Percentiles rank a stretch among this genome's conserved stretches.
These are phyloP conservation scores for Oryza meridionalis DNA, from an alignment of 176 grass and related monocot species.

Conservation along the genomic window DNA sequence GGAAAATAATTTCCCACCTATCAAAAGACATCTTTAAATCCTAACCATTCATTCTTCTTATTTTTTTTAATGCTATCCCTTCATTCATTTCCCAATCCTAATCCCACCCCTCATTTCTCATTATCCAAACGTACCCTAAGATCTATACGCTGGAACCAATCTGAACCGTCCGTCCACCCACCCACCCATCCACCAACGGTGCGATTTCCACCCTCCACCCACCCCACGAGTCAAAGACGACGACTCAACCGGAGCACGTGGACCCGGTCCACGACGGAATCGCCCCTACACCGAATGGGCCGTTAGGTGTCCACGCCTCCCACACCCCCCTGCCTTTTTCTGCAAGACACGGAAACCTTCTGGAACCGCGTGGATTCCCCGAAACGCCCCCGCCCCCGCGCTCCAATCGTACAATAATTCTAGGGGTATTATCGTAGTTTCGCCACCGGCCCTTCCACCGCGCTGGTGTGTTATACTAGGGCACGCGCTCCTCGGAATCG, in stretches of 20 bases:
- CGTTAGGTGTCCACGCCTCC: conserved; percentile 31
- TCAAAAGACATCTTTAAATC: too few species aligned
- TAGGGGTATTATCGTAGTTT: not conserved
- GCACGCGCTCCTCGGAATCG: conserved; percentile 15
- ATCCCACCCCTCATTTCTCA: too few species aligned
- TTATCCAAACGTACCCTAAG: too few species aligned
- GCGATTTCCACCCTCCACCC: not conserved
- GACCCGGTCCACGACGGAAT: conserved; percentile 3
- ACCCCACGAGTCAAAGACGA: not conserved
- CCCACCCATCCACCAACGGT: not conserved
- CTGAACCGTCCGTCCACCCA: not conserved
- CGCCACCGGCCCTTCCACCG: not conserved
- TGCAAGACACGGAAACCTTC: conserved; percentile 55
- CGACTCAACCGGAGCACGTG: too few species aligned
- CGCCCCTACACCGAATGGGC: conserved; percentile 3
- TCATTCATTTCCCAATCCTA: too few species aligned
- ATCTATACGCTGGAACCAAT: not conserved
- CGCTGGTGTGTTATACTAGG: conserved; percentile 15
- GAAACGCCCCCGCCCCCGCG: not conserved
- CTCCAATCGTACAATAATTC: too few species aligned
- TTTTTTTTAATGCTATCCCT: too few species aligned
- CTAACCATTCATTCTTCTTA: too few species aligned
- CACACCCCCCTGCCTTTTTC: not conserved
- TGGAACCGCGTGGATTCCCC: conserved; percentile 7
- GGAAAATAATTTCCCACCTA: too few species aligned